phyloP scores from a whole-genome alignment of 2,329 filamentous ascomycete species.

The Exophiala sp. region DNA sequence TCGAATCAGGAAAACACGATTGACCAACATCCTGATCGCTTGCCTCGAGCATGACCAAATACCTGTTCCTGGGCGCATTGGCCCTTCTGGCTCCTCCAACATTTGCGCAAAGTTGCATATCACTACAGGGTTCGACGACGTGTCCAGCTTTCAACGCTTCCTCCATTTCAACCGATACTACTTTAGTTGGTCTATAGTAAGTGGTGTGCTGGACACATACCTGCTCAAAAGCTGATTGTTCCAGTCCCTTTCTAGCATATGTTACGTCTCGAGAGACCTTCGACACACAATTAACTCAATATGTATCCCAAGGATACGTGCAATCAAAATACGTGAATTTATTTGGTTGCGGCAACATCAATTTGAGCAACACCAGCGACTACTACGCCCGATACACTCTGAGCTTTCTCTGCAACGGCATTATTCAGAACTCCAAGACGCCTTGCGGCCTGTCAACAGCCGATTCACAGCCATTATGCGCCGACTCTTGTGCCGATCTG shows the following conservation, averaged over 20 bases:
- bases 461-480: slow-evolving; percentile 74
- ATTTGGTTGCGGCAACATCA: slow-evolving; percentile 75
- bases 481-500: slow-evolving; percentile 81
- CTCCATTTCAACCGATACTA: slow-evolving; percentile 64
- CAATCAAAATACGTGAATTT: slow-evolving; percentile 74
- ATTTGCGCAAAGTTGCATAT: slow-evolving; percentile 51
- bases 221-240: slow-evolving; percentile 30
- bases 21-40: slow-evolving; percentile 1
- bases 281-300: slow-evolving; percentile 68
- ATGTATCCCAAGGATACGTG: slow-evolving; percentile 72
- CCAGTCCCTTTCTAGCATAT: slow-evolving; percentile 77
- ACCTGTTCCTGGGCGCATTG: slow-evolving; percentile 18
- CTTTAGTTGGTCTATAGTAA: slow-evolving; percentile 62
- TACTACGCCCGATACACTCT: slow-evolving; percentile 92
- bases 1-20: slow-evolving; percentile 8
- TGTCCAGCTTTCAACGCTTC: slow-evolving; percentile 71
- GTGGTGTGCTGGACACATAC: slow-evolving; percentile 33
- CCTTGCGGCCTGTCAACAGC: slow-evolving; percentile 64
- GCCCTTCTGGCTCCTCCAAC: slow-evolving; percentile 13
- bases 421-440: slow-evolving; percentile 81
- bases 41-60: slow-evolving; percentile 16
- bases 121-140: slow-evolving; percentile 64
- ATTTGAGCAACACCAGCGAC: slow-evolving; percentile 72
- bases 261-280: slow-evolving; percentile 76
- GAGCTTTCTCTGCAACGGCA: slow-evolving; percentile 86